Evolutionary conservation across 1,284 basidiomycete species (phyloP), one percentile per base, ranked within the genome.

Genomic region (Phylloporus sp.): DNA sequence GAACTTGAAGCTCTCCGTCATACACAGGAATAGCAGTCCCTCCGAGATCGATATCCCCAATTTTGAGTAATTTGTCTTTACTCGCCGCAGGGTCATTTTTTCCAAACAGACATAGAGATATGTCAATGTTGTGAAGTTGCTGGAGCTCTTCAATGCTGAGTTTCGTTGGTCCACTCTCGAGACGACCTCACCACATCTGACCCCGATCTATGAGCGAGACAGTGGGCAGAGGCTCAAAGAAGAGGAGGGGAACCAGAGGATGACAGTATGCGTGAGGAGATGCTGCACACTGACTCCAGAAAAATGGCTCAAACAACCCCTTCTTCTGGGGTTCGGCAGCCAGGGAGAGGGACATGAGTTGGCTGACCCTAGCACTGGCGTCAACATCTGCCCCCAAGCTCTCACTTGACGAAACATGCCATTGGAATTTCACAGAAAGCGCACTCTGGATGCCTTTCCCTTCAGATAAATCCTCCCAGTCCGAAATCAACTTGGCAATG

Each of bases 301-400:
- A 92, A 66, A 87, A 85, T 0, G 90, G 89, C 66, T 92, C 90
- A 63, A 90, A 92, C 13, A 89, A 76, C 7, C 90, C 89, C 69
- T 84, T 89, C 26, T 86, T 81, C 26, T 86, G 83, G 18, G 91
- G 86, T 70, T 94, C 92, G 20, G 88, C 86, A 31, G 89, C 87
- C 47, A 92, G 76, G 4, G 92, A 94, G 17, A 93, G 80, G 0
- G 89, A 86, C 84, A 91, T 89, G 69, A 91, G 92, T 65, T 92
- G 89, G 20, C 92, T 87, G 63, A 92, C 78, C n/a, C 91, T 93
- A 60, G n/a, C 15, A 39, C 52, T 51, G 26, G 40, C 62, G 55
- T 71, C 49, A 74, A 34, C 13, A 15, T 57, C 29, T 60, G 61
- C 55, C 50, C 53, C 29, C 29, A 53, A 66, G 13, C 22, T 47